Evolutionary conservation across 805 yeast genomes (phyloP).

Genomic region (Metschnikowia sp.): DNA sequence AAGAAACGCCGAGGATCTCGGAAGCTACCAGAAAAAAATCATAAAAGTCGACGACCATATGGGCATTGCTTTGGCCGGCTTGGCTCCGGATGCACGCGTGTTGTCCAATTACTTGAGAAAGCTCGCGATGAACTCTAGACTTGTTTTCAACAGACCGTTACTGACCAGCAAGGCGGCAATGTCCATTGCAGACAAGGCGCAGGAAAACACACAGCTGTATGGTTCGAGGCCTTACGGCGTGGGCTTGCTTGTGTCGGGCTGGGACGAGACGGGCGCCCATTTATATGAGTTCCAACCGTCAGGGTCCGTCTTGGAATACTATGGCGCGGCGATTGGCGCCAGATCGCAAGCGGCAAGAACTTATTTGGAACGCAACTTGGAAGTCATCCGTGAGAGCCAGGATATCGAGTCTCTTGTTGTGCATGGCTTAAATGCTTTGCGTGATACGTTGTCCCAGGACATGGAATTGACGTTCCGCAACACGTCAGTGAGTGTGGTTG

Average conservation of each 20-base stretch:
- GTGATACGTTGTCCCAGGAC: constrained; percentile 93
- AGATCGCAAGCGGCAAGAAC: constrained; percentile 98
- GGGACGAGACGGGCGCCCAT: constrained; percentile 93
- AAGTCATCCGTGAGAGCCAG: constrained; percentile 56
- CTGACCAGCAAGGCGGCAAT: constrained; percentile 79
- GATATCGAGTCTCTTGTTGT: constrained; percentile 72
- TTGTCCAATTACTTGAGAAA: constrained; percentile 84
- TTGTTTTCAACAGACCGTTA: constrained; percentile 83
- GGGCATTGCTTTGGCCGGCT: constrained; percentile 94
- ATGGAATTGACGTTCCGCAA: constrained; percentile 81
- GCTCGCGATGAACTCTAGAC: constrained; percentile 82
- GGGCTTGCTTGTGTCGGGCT: constrained; percentile 85
- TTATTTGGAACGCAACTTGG: constrained; percentile 82
- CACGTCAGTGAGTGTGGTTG: constrained; percentile 92
- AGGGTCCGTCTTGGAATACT: constrained; percentile 87
- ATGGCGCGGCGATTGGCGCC: constrained; percentile 96
- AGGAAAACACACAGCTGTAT: constrained; percentile 90
- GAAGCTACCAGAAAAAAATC: constrained; percentile 93
- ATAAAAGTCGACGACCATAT: constrained; percentile 88
- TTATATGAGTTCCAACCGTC: constrained; percentile 93
- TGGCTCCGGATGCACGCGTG: constrained; percentile 97
- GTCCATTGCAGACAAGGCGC: constrained; percentile 94
- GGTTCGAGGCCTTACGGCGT: constrained; percentile 99
- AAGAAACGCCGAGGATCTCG: constrained; percentile 94
- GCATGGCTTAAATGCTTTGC: constrained; percentile 83